phyloP scores from a whole-genome alignment of 179 eudicot genomes.

The Spinacia oleracea region DNA sequence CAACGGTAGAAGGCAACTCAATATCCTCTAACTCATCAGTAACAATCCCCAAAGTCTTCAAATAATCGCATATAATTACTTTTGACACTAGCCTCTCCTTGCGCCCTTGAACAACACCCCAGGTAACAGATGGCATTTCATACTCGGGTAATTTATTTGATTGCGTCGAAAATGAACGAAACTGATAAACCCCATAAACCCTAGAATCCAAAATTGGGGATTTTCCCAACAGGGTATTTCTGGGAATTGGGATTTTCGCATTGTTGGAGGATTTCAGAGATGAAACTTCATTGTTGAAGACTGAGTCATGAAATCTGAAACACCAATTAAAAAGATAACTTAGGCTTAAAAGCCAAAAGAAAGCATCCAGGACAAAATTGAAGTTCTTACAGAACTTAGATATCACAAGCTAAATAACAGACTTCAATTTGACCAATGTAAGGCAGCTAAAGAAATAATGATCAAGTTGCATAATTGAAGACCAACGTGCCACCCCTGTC shows the following conservation, averaged over 20 bases:
- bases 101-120: conserved; percentile 93
- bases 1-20: conserved; percentile 91
- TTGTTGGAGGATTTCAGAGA: conserved; percentile 1
- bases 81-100: conserved; percentile 85
- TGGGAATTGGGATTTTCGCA: not conserved
- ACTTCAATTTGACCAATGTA: not conserved
- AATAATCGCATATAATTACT: conserved; percentile 86
- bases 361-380: not conserved
- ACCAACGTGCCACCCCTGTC: not conserved
- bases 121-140: conserved; percentile 94
- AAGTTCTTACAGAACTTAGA: not conserved
- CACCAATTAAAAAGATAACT: conserved; percentile 6
- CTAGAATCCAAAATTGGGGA: conserved; percentile 16
- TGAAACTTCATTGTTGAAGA: not conserved
- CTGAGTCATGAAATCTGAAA: conserved; percentile 85
- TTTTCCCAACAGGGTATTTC: conserved; percentile 8
- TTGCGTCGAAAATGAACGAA: conserved; percentile 55
- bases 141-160: conserved; percentile 71
- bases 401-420: not conserved
- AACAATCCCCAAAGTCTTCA: conserved; percentile 70
- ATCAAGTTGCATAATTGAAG: not conserved
- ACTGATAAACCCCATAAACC: conserved; percentile 25
- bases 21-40: conserved; percentile 84
- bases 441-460: not conserved
- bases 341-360: not conserved